Evolutionary conservation across 1,284 basidiomycete species (phyloP).

Genomic region (Ceratobasidium sp.): DNA sequence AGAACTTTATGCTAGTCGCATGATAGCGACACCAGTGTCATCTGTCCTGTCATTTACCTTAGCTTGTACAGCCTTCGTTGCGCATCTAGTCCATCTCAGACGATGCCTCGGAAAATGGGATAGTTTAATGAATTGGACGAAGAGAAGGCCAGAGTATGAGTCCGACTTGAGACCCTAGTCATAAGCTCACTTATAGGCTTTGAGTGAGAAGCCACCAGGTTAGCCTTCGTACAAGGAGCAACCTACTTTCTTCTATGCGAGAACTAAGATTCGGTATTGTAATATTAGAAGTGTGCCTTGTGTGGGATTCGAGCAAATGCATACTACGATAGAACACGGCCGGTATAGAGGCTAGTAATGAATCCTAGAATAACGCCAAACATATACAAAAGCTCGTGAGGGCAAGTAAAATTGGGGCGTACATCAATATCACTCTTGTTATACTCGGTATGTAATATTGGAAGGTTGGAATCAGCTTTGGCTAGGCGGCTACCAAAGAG

Average conservation of each 20-base stretch:
- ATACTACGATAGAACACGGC: slow-evolving; percentile 33
- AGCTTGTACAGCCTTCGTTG: too few relatives aligned
- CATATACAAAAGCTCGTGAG: not conserved
- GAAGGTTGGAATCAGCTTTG: slow-evolving; percentile 74
- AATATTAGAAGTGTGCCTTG: slow-evolving; percentile 75
- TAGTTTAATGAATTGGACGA: too few relatives aligned
- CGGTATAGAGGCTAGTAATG: slow-evolving; percentile 23
- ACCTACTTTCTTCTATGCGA: slow-evolving; percentile 71
- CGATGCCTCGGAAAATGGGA: too few relatives aligned
- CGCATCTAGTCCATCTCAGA: too few relatives aligned
- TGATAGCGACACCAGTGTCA: too few relatives aligned
- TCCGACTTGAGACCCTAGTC: too few relatives aligned
- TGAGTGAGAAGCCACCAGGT: not conserved
- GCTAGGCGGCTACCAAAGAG: slow-evolving; percentile 75
- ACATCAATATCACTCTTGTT: slow-evolving; percentile 75
- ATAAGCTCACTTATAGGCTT: too few relatives aligned
- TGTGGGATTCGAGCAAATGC: slow-evolving; percentile 59
- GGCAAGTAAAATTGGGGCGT: not conserved
- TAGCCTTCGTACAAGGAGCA: slow-evolving; percentile 64
- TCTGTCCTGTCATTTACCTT: too few relatives aligned
- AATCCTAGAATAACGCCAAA: slow-evolving; percentile 5
- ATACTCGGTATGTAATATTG: slow-evolving; percentile 80
- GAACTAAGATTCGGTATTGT: slow-evolving; percentile 64
- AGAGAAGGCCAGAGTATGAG: too few relatives aligned
- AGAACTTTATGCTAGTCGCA: too few relatives aligned